Conservation (phyloP, 75 land plant species). For the Pinus albicaulis region DNA sequence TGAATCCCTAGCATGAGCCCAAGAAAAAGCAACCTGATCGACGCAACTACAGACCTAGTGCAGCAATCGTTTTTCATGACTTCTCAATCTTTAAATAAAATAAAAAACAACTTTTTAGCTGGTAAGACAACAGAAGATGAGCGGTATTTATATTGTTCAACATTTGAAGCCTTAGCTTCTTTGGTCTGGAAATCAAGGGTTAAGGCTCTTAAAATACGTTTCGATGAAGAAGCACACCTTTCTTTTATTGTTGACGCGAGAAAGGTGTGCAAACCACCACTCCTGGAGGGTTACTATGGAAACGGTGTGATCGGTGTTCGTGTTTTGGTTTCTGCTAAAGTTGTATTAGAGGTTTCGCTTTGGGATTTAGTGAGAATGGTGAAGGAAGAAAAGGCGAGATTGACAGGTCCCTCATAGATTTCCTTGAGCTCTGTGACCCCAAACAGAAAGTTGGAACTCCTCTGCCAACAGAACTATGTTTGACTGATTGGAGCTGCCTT, state of each 20-base stretch:
- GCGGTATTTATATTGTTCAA: background rate
- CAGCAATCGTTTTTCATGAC: background rate
- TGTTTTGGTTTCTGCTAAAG: background rate
- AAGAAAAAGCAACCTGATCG: background rate
- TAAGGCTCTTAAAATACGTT: background rate
- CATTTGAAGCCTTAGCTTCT: constrained; percentile 7
- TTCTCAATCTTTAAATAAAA: background rate
- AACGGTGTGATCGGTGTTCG: background rate
- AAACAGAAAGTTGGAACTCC: background rate
- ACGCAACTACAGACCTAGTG: background rate
- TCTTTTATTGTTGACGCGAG: background rate
- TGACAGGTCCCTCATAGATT: background rate
- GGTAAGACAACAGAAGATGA: background rate
- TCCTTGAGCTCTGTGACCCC: background rate
- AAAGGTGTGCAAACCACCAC: background rate
- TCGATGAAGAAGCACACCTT: background rate
- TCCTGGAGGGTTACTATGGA: background rate
- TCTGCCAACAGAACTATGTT: background rate
- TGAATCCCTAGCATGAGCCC: background rate
- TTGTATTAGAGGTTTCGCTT: background rate
- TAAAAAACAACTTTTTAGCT: background rate
- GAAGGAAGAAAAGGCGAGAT: background rate
- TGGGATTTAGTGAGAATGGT: background rate
- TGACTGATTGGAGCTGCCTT: background rate
- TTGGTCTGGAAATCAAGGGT: constrained; percentile 8